Evolutionary conservation across 495 filamentous ascomycete genomes (phyloP), one percentile per base, ranked within the genome.

Genomic region (Podospora tetraspora): DNA sequence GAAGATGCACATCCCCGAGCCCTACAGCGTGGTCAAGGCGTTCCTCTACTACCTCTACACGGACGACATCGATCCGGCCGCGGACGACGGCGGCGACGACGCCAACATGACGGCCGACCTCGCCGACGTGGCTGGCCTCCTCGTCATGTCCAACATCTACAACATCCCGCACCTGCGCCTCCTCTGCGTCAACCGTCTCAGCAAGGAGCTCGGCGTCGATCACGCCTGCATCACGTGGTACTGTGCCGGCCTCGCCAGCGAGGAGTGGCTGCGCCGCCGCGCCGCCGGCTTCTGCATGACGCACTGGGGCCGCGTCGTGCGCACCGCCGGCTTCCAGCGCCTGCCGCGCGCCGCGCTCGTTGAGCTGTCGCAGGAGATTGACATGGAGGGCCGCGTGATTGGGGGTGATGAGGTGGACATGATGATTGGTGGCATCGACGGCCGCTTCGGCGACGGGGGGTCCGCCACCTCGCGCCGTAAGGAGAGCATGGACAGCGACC

Each of bases 11-110:
- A 96, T 99, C 57, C 94, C 96, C 0, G 96, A 98, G 75, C 92
- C 93, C 2, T 98, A 97, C 76, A 89, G 89, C 5, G 93, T 97
- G 5, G 96, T 99, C 65, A 92, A 92, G 68, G 91, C 93, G 2
- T 99, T 99, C 75, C 82, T 98, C 25, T 95, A 93, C 81, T 99
- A 97, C 75, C 85, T 99, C 19, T 99, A 99, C 80, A 97, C 94
- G 3, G 95, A 98, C 78, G 92, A 89, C 70, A 97, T 99, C 74
- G 85, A 89, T 24, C 83, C 84, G 10, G 82, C 66, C 0, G 34
- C 34, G 34, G 34, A 43, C 24, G 71, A 71, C n/a, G 67, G 70
- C 13, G 69, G 69, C 19, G 84, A 88, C 22, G 86, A 87, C 69
- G 27, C 27, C 27, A 87, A 87, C 69, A 68, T 85, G n/a, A 77